Conservation (phyloP, 176 grass and related monocot species). For the Zizania latifolia region DNA sequence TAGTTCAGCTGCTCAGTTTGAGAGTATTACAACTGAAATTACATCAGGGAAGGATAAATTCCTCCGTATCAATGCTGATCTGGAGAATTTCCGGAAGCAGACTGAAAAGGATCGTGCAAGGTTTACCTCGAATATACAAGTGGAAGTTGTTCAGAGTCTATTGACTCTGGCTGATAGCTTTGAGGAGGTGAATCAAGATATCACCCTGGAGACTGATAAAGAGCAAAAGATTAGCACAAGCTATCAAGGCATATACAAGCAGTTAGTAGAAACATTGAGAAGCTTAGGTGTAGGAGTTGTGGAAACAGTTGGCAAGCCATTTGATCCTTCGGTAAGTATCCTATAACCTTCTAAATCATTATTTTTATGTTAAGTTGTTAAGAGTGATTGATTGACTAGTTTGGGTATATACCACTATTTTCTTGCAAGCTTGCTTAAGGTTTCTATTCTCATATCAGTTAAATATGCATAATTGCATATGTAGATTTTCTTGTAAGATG, state of each 20-base stretch:
- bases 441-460: neutral
- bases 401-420: neutral
- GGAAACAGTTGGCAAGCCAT: slow-evolving; percentile 94
- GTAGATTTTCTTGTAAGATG: neutral
- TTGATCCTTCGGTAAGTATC: slow-evolving; percentile 82
- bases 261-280: slow-evolving; percentile 89
- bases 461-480: no score
- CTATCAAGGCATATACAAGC: slow-evolving; percentile 74
- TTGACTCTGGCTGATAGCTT: slow-evolving; percentile 64
- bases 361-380: neutral
- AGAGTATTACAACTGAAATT: slow-evolving; percentile 56
- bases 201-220: slow-evolving; percentile 63
- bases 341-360: neutral
- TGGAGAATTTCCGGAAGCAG: slow-evolving; percentile 94
- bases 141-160: slow-evolving; percentile 61
- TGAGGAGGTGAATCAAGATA: slow-evolving; percentile 63
- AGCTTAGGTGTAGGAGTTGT: slow-evolving; percentile 75
- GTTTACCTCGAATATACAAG: slow-evolving; percentile 82
- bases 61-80: slow-evolving; percentile 83
- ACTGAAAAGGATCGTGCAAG: slow-evolving; percentile 67
- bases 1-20: slow-evolving; percentile 43
- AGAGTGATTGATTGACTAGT: neutral
- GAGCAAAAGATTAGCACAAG: slow-evolving; percentile 67
- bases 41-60: slow-evolving; percentile 61
- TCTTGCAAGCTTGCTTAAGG: neutral